Evolutionary conservation across 2,329 filamentous ascomycete genomes (phyloP).

Genomic region (Endocalyx cinctus): DNA sequence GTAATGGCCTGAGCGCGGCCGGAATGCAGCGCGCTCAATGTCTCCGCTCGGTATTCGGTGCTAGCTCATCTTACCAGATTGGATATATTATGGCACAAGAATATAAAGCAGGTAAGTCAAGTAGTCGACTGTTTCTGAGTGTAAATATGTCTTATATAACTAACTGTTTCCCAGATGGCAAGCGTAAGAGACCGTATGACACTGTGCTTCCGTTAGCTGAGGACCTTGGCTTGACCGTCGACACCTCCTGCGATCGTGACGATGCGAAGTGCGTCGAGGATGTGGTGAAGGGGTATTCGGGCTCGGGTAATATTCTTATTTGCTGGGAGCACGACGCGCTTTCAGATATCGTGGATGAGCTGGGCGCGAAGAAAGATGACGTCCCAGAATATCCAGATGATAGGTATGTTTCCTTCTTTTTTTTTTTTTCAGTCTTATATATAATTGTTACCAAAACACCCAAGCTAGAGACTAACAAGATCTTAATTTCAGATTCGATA

Average conservation of each 20-base stretch:
- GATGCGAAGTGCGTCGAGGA: conserved; percentile 50
- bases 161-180: too few species aligned
- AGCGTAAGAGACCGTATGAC: conserved; percentile 46
- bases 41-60: conserved; percentile 52
- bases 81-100: conserved; percentile 54
- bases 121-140: neutral
- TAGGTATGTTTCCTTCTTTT: neutral
- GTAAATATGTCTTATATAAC: too few species aligned
- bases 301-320: conserved; percentile 54
- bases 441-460: conserved; percentile 46
- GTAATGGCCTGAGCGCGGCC: conserved; percentile 43
- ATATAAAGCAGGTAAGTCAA: conserved; percentile 39
- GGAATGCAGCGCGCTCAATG: conserved; percentile 57
- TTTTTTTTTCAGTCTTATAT: conserved; percentile 51
- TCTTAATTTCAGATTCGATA: conserved; percentile 44
- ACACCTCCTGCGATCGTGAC: conserved; percentile 52
- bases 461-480: conserved; percentile 48
- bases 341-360: neutral
- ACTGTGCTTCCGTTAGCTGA: conserved; percentile 53
- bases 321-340: conserved; percentile 29
- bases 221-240: conserved; percentile 51
- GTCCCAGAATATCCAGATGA: neutral
- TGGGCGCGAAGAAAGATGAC: neutral
- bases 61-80: conserved; percentile 48
- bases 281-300: conserved; percentile 41